Evolutionary conservation across 805 yeast species (phyloP).

Genomic region (Kuraishia hungarica): DNA sequence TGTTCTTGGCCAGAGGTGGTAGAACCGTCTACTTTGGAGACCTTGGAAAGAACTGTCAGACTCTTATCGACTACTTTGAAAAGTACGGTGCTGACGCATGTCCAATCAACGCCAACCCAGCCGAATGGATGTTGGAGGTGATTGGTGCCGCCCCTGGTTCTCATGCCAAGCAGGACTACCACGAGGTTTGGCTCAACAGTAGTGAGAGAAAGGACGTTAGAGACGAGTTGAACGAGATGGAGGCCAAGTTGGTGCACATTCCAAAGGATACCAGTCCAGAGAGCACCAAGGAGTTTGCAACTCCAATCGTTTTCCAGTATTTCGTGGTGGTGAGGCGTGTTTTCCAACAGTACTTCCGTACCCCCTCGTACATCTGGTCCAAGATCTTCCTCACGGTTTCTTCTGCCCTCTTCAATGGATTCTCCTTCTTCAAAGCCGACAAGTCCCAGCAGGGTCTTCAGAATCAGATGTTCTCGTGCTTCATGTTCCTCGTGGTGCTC

Average conservation of each 20-base stretch:
- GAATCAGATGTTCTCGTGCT: conserved; percentile 72
- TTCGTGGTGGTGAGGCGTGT: conserved; percentile 41
- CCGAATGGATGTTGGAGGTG: conserved; percentile 88
- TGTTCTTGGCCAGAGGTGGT: conserved; percentile 66
- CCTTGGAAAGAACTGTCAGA: conserved; percentile 45
- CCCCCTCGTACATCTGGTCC: conserved; percentile 50
- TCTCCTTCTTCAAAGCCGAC: conserved; percentile 59
- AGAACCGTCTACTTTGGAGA: conserved; percentile 71
- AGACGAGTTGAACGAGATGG: conserved; percentile 57
- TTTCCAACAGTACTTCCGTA: conserved; percentile 56
- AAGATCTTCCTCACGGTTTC: conserved; percentile 43
- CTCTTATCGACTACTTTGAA: conserved; percentile 61
- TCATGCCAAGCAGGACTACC: conserved; percentile 62
- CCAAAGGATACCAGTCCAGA: conserved; percentile 25
- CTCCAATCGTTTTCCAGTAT: conserved; percentile 31
- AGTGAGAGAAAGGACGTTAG: conserved; percentile 50
- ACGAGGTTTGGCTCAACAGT: conserved; percentile 72
- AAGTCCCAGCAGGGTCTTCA: conserved; percentile 62
- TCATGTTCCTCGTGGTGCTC: conserved; percentile 55
- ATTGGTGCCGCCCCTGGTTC: conserved; percentile 82
- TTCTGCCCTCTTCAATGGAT: conserved; percentile 56
- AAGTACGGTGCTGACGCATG: conserved; percentile 55
- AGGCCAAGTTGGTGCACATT: conserved; percentile 37
- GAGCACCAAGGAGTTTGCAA: conserved; percentile 31
- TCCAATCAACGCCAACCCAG: conserved; percentile 68